A percentile compares a stretch with the other conserved stretches of the same genome.
These are phyloP conservation scores for Lipomyces spencermartinsiae DNA, from an alignment of 805 yeast genomes.

Conservation along the genomic window DNA sequence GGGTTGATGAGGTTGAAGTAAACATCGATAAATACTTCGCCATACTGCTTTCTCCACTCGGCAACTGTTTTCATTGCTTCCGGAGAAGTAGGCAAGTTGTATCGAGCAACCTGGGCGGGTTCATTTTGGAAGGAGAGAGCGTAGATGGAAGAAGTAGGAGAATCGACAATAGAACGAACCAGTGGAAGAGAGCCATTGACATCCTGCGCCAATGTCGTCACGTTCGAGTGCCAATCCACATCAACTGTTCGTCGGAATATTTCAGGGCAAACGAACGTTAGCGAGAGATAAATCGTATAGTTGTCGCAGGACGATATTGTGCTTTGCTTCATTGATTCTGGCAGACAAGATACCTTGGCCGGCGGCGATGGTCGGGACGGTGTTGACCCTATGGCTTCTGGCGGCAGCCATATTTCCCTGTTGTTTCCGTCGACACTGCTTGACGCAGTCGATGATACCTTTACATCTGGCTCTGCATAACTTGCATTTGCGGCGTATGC, in stretches of 20 bases:
- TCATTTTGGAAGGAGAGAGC: constrained; percentile 25
- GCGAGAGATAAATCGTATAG: constrained; percentile 25
- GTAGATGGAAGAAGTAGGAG: constrained; percentile 14
- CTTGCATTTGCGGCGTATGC: background rate
- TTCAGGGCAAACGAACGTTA: constrained; percentile 26
- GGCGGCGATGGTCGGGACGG: background rate
- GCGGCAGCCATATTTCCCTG: background rate
- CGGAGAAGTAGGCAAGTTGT: constrained; percentile 1
- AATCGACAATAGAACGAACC: constrained; percentile 13
- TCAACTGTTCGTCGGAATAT: constrained; percentile 18
- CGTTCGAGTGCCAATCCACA: constrained; percentile 5
- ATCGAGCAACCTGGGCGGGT: background rate
- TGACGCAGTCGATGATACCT: background rate
- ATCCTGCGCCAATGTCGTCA: background rate
- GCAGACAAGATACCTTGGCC: background rate
- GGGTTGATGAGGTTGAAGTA: constrained; percentile 26
- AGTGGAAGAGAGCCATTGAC: background rate
- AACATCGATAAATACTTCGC: constrained; percentile 13
- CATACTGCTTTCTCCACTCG: constrained; percentile 30
- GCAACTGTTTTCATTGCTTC: constrained; percentile 11
- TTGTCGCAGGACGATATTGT: constrained; percentile 25
- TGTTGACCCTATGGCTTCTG: background rate
- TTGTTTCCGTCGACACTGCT: background rate
- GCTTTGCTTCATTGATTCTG: constrained; percentile 19
- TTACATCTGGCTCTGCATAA: background rate